Evolutionary conservation across 768 basidiomycete species (phyloP).

Genomic region (Lactarius tabidus): DNA sequence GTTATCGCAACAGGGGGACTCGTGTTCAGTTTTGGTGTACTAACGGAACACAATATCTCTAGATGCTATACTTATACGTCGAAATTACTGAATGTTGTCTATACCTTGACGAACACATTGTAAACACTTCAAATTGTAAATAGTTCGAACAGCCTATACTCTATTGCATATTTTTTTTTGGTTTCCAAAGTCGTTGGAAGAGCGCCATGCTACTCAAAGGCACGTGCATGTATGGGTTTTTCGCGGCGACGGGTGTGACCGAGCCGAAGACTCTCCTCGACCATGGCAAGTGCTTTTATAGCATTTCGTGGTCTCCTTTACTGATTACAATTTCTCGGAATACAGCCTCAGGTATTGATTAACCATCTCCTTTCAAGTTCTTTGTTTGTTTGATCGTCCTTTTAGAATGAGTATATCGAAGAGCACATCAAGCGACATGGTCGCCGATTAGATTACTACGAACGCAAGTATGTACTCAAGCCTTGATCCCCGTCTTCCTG

Average conservation of each 20-base stretch:
- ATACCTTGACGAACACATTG: background rate
- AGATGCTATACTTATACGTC: no score
- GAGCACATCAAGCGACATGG: constrained; percentile 98
- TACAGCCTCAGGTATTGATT: constrained; percentile 62
- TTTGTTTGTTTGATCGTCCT: constrained; percentile 14
- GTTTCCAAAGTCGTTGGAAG: no score
- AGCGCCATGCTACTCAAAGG: no score
- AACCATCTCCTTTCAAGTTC: background rate
- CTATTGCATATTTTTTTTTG: no score
- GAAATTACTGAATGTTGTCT: no score
- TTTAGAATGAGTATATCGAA: constrained; percentile 98
- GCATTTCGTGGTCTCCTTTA: background rate
- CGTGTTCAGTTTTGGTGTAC: no score
- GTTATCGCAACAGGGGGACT: background rate
- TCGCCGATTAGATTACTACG: constrained; percentile 91
- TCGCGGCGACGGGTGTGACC: background rate
- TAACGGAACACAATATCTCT: no score
- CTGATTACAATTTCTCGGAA: constrained; percentile 3
- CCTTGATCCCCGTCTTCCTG: constrained; percentile 2
- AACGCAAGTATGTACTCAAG: constrained; percentile 68
- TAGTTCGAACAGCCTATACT: no score
- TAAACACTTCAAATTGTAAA: no score
- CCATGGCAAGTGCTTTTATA: constrained; percentile 19
- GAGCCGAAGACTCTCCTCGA: background rate
- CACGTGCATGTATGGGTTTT: background rate